These are phyloP conservation scores for Colletotrichum tanaceti DNA, from an alignment of 2,329 filamentous ascomycete genomes.

Conservation along the genomic window DNA sequence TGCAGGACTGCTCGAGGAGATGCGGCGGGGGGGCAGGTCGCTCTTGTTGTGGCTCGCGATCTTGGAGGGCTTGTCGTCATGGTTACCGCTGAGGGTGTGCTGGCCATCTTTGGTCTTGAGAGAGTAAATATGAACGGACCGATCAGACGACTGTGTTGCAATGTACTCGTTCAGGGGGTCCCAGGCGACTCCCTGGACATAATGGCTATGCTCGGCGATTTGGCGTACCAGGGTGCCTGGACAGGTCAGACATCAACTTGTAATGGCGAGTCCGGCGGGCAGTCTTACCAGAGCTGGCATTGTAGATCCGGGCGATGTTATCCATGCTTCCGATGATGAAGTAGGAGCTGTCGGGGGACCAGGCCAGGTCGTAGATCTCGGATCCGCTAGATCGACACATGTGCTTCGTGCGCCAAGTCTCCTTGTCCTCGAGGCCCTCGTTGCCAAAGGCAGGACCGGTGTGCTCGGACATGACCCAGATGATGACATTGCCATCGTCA, in stretches of 20 bases:
- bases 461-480: slow-evolving; percentile 92
- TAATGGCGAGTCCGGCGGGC: slow-evolving; percentile 32
- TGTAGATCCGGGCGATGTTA: slow-evolving; percentile 97
- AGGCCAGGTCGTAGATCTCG: slow-evolving; percentile 97
- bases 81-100: slow-evolving; percentile 76
- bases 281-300: slow-evolving; percentile 82
- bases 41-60: slow-evolving; percentile 83
- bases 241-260: slow-evolving; percentile 16
- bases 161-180: slow-evolving; percentile 98
- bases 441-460: slow-evolving; percentile 79
- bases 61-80: slow-evolving; percentile 77
- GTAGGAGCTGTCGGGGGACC: slow-evolving; percentile 96
- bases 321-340: slow-evolving; percentile 99
- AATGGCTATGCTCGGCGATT: slow-evolving; percentile 97
- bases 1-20: slow-evolving; percentile 92
- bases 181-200: slow-evolving; percentile 98
- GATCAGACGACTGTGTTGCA: slow-evolving; percentile 96
- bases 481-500: slow-evolving; percentile 95
- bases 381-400: slow-evolving; percentile 96
- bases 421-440: slow-evolving; percentile 90
- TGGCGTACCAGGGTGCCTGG: slow-evolving; percentile 79
- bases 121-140: slow-evolving; percentile 97
- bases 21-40: slow-evolving; percentile 90
- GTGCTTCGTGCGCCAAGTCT: slow-evolving; percentile 95
- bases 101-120: slow-evolving; percentile 96